Conservation (phyloP, 495 filamentous ascomycete genomes). For the Amphirosellinia nigrospora region DNA sequence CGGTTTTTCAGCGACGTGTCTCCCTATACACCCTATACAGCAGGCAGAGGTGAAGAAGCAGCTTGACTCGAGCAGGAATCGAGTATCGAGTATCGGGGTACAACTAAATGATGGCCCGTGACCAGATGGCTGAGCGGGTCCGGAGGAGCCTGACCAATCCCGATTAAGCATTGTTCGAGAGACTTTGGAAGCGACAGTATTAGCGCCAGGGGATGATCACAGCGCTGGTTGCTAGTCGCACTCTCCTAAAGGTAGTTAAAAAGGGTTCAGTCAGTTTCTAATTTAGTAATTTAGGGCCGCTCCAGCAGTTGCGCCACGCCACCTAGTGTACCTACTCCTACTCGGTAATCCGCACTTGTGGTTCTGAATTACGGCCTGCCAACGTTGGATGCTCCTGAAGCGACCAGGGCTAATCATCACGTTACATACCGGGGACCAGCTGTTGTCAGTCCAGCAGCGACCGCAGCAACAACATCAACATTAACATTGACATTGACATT, state of each 20-base stretch:
- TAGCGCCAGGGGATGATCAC: conserved; percentile 12
- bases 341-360: neutral
- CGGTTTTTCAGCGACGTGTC: neutral
- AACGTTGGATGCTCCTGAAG: conserved; percentile 5
- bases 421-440: conserved; percentile 8
- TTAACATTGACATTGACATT: neutral
- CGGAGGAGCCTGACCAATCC: neutral
- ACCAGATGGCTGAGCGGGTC: neutral
- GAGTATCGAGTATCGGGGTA: neutral
- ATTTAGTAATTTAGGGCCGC: conserved; percentile 22
- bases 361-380: conserved; percentile 14
- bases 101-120: neutral
- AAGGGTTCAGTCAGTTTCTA: conserved; percentile 16
- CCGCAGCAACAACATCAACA: neutral
- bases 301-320: conserved; percentile 12
- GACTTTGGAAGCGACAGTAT: conserved; percentile 5
- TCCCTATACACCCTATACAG: too few relatives aligned
- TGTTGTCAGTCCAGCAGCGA: conserved; percentile 5
- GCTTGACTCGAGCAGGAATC: neutral
- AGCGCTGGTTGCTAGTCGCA: neutral
- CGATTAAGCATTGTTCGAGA: conserved; percentile 2
- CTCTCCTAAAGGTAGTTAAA: neutral
- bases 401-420: conserved; percentile 19
- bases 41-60: neutral
- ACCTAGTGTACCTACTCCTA: too few relatives aligned